These are phyloP conservation scores for Kuraishia hungarica DNA, from an alignment of 805 yeast species.

Conservation along the genomic window DNA sequence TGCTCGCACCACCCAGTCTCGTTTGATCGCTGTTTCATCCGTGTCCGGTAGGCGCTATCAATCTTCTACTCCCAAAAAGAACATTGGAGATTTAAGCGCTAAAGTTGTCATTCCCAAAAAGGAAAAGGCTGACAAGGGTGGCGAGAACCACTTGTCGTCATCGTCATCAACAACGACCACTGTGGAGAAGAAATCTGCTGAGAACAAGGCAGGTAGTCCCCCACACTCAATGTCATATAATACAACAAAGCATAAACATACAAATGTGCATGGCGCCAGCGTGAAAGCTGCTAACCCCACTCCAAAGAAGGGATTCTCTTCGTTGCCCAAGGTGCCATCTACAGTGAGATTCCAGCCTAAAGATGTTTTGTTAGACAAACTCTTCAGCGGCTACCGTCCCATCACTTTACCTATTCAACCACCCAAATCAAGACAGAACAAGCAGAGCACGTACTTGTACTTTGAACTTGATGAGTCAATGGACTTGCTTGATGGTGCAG, in stretches of 20 bases:
- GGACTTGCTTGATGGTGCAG: slow-evolving; percentile 5
- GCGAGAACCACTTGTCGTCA: not conserved
- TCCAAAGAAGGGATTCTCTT: slow-evolving; percentile 22
- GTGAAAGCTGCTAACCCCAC: not conserved
- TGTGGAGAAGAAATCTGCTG: no score
- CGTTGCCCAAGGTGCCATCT: slow-evolving; percentile 24
- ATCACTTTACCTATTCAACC: slow-evolving; percentile 22
- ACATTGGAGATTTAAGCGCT: not conserved
- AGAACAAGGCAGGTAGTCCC: no score
- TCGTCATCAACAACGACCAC: not conserved
- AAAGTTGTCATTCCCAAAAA: not conserved
- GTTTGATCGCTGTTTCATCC: not conserved
- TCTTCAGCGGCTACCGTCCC: slow-evolving; percentile 27
- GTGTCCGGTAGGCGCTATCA: not conserved
- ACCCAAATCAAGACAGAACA: slow-evolving; percentile 11
- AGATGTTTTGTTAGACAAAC: slow-evolving; percentile 22
- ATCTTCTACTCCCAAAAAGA: slow-evolving; percentile 1
- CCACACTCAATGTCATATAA: no score
- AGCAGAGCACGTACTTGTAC: slow-evolving; percentile 18
- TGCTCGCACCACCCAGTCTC: not conserved
- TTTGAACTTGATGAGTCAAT: slow-evolving; percentile 24
- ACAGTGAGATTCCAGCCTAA: slow-evolving; percentile 22
- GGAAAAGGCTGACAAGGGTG: not conserved
- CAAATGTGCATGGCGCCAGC: no score
- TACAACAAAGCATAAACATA: not conserved